A percentile compares a stretch with the other conserved stretches of the same genome.
phyloP scores from a whole-genome alignment of 257 asterid species.

The Eustoma russellianum region DNA sequence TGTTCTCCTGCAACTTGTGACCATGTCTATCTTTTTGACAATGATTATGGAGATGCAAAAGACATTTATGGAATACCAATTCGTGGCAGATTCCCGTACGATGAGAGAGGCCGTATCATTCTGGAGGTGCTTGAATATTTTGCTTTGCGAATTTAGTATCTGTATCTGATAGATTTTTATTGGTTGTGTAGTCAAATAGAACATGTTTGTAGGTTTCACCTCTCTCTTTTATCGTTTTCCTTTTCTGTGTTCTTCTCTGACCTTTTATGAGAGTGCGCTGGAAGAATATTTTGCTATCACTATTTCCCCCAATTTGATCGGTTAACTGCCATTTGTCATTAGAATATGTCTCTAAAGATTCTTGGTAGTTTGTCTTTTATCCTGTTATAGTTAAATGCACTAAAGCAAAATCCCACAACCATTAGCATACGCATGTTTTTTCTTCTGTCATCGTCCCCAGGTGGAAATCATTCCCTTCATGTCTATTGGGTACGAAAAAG shows the following conservation, averaged over 20 bases:
- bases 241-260: not conserved
- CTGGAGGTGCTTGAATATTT: constrained; percentile 70
- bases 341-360: too few relatives aligned
- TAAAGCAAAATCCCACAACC: too few relatives aligned
- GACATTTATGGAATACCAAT: constrained; percentile 83
- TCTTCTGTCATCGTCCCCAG: too few relatives aligned
- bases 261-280: too few relatives aligned
- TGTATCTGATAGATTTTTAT: not conserved
- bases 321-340: too few relatives aligned
- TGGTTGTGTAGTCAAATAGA: not conserved
- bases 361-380: too few relatives aligned
- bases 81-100: constrained; percentile 90
- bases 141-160: constrained; percentile 2
- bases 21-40: constrained; percentile 85
- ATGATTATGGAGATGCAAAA: constrained; percentile 88
- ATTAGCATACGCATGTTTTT: too few relatives aligned
- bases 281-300: not conserved
- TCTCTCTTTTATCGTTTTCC: not conserved
- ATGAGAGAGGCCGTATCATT: constrained; percentile 83
- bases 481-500: too few relatives aligned
- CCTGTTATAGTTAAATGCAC: too few relatives aligned
- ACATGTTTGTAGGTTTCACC: not conserved
- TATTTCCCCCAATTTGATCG: too few relatives aligned
- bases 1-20: constrained; percentile 75
- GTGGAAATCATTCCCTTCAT: too few relatives aligned